phyloP scores from a whole-genome alignment of 148 eudicot genomes.

The Bassia scoparia region DNA sequence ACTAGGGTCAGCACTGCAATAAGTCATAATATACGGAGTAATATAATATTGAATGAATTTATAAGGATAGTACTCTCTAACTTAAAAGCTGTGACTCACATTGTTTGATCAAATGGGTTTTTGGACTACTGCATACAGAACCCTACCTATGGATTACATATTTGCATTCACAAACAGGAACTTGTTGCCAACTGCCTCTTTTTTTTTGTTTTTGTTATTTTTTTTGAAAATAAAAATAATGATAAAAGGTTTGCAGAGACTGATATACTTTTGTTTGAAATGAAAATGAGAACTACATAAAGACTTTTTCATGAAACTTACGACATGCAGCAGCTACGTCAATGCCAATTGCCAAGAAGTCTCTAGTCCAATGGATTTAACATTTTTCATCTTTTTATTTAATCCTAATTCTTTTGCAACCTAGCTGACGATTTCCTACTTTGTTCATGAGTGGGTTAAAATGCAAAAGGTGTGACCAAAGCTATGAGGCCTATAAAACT shows the following conservation, averaged over 20 bases:
- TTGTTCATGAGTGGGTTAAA: background rate
- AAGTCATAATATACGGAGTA: background rate
- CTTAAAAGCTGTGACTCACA: background rate
- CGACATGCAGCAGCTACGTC: background rate
- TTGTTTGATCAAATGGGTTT: background rate
- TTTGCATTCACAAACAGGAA: background rate
- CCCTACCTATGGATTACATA: background rate
- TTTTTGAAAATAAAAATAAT: no score
- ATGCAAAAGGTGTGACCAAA: background rate
- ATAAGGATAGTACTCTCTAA: no score
- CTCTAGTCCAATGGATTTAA: background rate
- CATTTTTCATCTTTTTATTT: no score
- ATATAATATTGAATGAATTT: slow-evolving; percentile 3
- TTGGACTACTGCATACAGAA: background rate
- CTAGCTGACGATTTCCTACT: background rate
- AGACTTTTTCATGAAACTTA: background rate
- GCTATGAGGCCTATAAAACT: background rate
- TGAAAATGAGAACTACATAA: background rate
- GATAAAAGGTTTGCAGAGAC: no score
- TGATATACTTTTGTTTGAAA: background rate
- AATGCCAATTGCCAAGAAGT: background rate
- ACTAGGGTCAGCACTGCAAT: slow-evolving; percentile 6
- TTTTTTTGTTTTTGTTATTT: no score
- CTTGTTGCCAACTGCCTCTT: background rate
- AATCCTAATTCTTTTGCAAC: background rate